Percentiles rank a stretch among this genome's conserved stretches.
phyloP scores from a whole-genome alignment of 78 protist species.

The Dictyostelium capitatum region DNA sequence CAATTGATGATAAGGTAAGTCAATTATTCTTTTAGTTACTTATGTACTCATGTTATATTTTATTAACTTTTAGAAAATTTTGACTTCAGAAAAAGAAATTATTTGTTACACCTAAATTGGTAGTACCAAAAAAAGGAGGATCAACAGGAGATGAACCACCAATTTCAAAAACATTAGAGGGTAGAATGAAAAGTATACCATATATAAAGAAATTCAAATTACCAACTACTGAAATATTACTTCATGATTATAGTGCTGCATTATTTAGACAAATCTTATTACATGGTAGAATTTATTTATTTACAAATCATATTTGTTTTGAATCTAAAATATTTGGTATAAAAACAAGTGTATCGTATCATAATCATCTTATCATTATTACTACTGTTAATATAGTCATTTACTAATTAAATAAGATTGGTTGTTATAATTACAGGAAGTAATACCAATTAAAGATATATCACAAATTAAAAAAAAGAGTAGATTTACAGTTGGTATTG shows the following conservation, averaged over 20 bases:
- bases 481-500: conserved; percentile 51
- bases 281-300: conserved; percentile 67
- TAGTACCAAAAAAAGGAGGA: conserved; percentile 28
- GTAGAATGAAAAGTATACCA: conserved; percentile 69
- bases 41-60: neutral
- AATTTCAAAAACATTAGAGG: conserved; percentile 53
- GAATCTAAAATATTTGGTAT: conserved; percentile 78
- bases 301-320: conserved; percentile 60
- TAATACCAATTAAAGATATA: conserved; percentile 35
- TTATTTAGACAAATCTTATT: conserved; percentile 45
- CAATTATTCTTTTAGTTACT: neutral
- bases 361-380: too few species aligned
- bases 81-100: conserved; percentile 53
- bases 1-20: conserved; percentile 35
- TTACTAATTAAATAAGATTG: too few species aligned
- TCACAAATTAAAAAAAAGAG: conserved; percentile 46
- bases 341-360: conserved; percentile 61
- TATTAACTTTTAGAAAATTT: too few species aligned
- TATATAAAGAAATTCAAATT: conserved; percentile 68
- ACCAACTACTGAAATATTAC: conserved; percentile 39
- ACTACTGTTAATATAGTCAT: too few species aligned
- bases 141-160: conserved; percentile 38
- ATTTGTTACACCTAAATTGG: conserved; percentile 68
- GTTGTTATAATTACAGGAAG: conserved; percentile 21
- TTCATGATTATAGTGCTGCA: conserved; percentile 67